Conservation (phyloP, 345 rosid species). For the Populus simonii region DNA sequence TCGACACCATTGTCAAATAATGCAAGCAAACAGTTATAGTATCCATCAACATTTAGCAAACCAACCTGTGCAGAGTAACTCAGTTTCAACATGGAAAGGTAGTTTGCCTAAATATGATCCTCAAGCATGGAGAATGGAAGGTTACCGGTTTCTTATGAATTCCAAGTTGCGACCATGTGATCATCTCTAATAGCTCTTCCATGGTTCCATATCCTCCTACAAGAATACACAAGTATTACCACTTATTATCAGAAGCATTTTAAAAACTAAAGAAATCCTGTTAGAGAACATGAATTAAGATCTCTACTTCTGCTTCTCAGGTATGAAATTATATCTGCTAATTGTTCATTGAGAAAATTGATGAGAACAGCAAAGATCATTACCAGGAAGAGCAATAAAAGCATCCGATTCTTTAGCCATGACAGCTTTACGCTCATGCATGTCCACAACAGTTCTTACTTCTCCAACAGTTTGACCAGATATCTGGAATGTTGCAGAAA, state of each 20-base stretch:
- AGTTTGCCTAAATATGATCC: neutral
- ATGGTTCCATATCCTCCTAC: conserved; percentile 96
- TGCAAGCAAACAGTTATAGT: conserved; percentile 72
- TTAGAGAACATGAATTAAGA: neutral
- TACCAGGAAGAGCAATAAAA: conserved; percentile 95
- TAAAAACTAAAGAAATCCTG: neutral
- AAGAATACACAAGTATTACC: conserved; percentile 3
- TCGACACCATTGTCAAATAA: conserved; percentile 86
- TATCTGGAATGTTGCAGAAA: conserved; percentile 44
- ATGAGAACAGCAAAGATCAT: conserved; percentile 6
- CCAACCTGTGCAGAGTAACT: conserved; percentile 56
- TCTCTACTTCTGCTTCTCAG: neutral
- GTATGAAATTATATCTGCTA: neutral
- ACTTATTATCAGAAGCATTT: conserved; percentile 1
- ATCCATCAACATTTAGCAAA: conserved; percentile 88
- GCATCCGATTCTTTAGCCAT: conserved; percentile 98
- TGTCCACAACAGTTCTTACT: conserved; percentile 73
- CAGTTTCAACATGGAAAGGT: neutral
- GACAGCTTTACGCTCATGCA: conserved; percentile 95
- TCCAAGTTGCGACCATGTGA: conserved; percentile 97
- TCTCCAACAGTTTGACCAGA: conserved; percentile 89
- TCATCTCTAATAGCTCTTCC: conserved; percentile 96
- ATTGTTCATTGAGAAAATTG: conserved; percentile 6
- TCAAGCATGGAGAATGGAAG: conserved; percentile 18
- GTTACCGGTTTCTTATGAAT: conserved; percentile 87